These are phyloP conservation scores for Teratosphaeriaceae sp. DNA, from an alignment of 2,329 filamentous ascomycete genomes.

Conservation along the genomic window DNA sequence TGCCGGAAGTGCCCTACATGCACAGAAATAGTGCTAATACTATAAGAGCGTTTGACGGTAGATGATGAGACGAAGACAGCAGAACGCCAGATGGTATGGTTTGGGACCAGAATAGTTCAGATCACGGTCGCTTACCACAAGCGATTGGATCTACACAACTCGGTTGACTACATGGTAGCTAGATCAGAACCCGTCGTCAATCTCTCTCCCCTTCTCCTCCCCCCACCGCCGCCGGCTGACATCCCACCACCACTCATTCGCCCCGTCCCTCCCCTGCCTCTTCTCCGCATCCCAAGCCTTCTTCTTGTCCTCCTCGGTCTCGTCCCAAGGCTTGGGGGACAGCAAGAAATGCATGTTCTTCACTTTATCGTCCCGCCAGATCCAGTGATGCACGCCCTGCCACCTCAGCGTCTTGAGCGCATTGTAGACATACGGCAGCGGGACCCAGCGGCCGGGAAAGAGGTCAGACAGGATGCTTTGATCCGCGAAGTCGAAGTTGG, in stretches of 20 bases:
- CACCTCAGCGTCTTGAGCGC: slow-evolving; percentile 54
- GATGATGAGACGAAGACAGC: no score
- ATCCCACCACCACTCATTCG: slow-evolving; percentile 53
- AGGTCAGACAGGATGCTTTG: slow-evolving; percentile 53
- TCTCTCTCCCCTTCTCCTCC: slow-evolving; percentile 42
- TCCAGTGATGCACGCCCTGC: slow-evolving; percentile 50
- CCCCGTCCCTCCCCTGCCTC: slow-evolving; percentile 35
- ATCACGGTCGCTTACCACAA: no score
- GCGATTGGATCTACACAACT: no score
- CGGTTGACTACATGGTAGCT: no score
- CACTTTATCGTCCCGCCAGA: slow-evolving; percentile 54
- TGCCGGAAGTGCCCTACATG: not conserved
- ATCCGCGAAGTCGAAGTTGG: slow-evolving; percentile 53
- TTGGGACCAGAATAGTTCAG: no score
- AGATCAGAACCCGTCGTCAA: slow-evolving; percentile 51
- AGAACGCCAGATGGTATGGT: no score
- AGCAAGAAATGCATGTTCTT: slow-evolving; percentile 60
- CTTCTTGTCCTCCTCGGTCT: slow-evolving; percentile 35
- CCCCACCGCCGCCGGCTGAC: slow-evolving; percentile 43
- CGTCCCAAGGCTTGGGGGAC: slow-evolving; percentile 58
- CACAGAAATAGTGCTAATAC: no score
- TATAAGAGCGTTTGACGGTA: no score
- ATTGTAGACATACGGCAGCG: slow-evolving; percentile 55
- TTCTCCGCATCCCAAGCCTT: slow-evolving; percentile 21
- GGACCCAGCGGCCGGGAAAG: slow-evolving; percentile 52